Conservation (phyloP, 805 yeast genomes). For the Lachancea lanzarotensis region DNA sequence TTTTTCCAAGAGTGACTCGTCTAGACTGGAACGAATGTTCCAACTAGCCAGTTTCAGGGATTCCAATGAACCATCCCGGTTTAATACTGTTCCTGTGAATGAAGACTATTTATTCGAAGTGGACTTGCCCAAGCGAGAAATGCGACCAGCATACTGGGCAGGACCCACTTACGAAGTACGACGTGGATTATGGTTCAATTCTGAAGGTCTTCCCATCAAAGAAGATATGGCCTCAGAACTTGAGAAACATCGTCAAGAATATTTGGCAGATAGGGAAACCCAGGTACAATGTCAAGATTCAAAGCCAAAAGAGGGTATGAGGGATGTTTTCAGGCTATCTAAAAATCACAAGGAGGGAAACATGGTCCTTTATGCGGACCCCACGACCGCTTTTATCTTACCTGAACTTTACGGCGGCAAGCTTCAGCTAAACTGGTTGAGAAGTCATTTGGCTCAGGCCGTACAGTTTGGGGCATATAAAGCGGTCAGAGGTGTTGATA, state of each 20-base stretch:
- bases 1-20: conserved; percentile 59
- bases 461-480: conserved; percentile 43
- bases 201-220: conserved; percentile 50
- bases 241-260: conserved; percentile 36
- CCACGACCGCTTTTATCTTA: conserved; percentile 41
- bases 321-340: conserved; percentile 13
- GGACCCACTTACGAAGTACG: conserved; percentile 82
- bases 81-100: conserved; percentile 49
- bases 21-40: conserved; percentile 49
- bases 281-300: conserved; percentile 17
- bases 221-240: conserved; percentile 46
- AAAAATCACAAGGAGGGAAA: conserved; percentile 12
- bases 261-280: conserved; percentile 3
- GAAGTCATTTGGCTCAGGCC: conserved; percentile 30
- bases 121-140: conserved; percentile 45
- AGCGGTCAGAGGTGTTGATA: conserved; percentile 44
- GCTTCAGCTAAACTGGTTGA: conserved; percentile 32
- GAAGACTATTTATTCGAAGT: conserved; percentile 79
- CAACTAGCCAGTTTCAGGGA: conserved; percentile 17
- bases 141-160: conserved; percentile 77
- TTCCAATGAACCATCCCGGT: neutral
- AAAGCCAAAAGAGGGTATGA: conserved; percentile 7
- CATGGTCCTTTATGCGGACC: conserved; percentile 29
- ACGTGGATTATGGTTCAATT: conserved; percentile 76
- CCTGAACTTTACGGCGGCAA: conserved; percentile 40